Conservation (phyloP, 164 flowering plant genomes). For the Chimonanthus salicifolius region DNA sequence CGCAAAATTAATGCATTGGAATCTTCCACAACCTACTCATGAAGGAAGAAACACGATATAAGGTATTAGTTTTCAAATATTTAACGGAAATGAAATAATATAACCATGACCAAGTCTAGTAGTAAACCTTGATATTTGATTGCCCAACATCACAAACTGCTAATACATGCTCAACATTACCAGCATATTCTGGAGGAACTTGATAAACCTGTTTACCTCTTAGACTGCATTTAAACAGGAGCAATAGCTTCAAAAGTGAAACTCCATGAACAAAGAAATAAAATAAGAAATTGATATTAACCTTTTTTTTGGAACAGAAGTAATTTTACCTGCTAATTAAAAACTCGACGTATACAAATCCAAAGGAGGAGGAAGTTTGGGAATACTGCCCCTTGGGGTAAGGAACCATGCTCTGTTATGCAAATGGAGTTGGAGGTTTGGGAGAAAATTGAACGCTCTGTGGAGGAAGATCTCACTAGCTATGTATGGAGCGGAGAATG, state of each 20-base stretch:
- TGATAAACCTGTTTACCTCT: conserved; percentile 70
- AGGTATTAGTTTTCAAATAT: too few species aligned
- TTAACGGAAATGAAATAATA: neutral
- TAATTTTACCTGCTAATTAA: too few species aligned
- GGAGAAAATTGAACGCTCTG: too few species aligned
- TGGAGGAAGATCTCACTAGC: too few species aligned
- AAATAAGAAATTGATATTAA: too few species aligned
- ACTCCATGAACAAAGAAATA: neutral
- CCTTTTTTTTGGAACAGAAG: too few species aligned
- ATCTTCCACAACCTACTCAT: conserved; percentile 70
- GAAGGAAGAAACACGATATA: neutral
- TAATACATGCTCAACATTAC: conserved; percentile 59
- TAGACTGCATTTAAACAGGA: conserved; percentile 36
- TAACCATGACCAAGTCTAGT: conserved; percentile 1
- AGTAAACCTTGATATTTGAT: conserved; percentile 50
- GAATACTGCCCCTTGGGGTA: too few species aligned
- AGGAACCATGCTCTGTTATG: too few species aligned
- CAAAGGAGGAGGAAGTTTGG: too few species aligned
- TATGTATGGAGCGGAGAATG: too few species aligned
- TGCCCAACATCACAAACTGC: conserved; percentile 60
- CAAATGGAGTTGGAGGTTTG: too few species aligned
- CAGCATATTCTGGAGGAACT: conserved; percentile 53
- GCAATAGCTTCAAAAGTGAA: neutral
- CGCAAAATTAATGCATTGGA: conserved; percentile 60
- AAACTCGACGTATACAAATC: too few species aligned